Evolutionary conservation across 73 alveolate species (phyloP).

Genomic region (Tetrahymena borealis): DNA sequence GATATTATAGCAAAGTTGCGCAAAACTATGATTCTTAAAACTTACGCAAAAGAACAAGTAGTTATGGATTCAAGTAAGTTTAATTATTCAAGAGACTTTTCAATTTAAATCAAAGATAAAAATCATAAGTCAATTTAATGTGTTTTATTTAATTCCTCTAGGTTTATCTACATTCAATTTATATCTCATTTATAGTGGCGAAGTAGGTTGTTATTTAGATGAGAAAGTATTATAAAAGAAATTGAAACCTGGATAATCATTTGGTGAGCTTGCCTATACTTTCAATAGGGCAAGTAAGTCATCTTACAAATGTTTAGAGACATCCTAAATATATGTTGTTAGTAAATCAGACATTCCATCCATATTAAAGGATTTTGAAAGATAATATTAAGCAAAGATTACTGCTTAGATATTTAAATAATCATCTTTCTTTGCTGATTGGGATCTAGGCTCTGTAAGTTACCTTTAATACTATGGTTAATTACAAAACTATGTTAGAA

Average conservation of each 20-base stretch:
- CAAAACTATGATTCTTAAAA: not conserved
- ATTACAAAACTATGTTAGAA: not conserved
- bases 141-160: not conserved
- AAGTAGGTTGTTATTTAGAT: not conserved
- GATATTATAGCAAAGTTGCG: not conserved
- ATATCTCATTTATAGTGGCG: not conserved
- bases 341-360: not conserved
- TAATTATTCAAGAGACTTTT: too few species aligned
- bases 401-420: not conserved
- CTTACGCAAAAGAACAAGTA: not conserved
- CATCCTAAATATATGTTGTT: not conserved
- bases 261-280: not conserved
- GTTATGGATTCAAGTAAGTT: constrained; percentile 1
- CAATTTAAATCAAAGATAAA: too few species aligned
- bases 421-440: not conserved
- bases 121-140: too few species aligned
- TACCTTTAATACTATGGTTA: not conserved
- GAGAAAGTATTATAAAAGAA: not conserved
- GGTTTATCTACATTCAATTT: not conserved
- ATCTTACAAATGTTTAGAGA: not conserved
- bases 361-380: not conserved
- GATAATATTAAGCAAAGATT: not conserved
- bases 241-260: not conserved
- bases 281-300: not conserved
- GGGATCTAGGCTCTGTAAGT: constrained; percentile 2